A percentile compares a stretch with the other conserved stretches of the same genome.
phyloP scores from a whole-genome alignment of 345 rosid genomes.

The Iberis pinnata region DNA sequence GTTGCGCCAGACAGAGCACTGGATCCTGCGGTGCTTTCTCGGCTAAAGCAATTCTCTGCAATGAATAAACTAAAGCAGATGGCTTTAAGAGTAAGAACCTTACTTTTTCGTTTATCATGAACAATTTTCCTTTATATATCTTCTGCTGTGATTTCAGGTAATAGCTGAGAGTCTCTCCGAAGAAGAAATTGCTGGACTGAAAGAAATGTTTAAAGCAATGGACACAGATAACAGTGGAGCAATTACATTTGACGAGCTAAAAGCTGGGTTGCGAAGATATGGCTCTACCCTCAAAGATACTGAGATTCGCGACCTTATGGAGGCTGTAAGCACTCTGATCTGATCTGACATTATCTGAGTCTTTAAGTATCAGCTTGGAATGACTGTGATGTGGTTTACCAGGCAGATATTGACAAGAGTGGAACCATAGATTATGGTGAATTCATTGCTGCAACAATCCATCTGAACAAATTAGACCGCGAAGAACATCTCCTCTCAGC shows the following conservation, averaged over 20 bases:
- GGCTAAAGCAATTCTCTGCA: conserved; percentile 94
- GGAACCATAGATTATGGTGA: conserved; percentile 97
- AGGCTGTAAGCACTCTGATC: conserved; percentile 56
- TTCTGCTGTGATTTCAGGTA: conserved; percentile 37
- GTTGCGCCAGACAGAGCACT: conserved; percentile 95
- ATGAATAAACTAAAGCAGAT: conserved; percentile 98
- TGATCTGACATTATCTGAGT: too few species aligned
- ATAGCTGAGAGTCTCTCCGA: conserved; percentile 98
- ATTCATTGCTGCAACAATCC: conserved; percentile 96
- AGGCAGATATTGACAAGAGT: conserved; percentile 99
- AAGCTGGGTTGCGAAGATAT: conserved; percentile 84
- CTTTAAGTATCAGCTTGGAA: too few species aligned
- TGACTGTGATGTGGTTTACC: too few species aligned
- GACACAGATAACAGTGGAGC: conserved; percentile 98
- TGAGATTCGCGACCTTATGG: conserved; percentile 96
- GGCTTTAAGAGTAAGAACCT: conserved; percentile 92
- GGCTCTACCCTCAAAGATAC: conserved; percentile 91
- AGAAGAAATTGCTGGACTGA: conserved; percentile 95
- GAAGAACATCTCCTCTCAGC: conserved; percentile 99
- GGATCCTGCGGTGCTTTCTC: conserved; percentile 94
- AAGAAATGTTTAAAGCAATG: conserved; percentile 87
- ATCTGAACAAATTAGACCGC: conserved; percentile 87
- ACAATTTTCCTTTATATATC: too few species aligned
- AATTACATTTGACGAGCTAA: conserved; percentile 94
- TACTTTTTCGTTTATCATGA: too few species aligned